Evolutionary conservation across 768 basidiomycete genomes (phyloP).

Genomic region (Lactarius tabidus): DNA sequence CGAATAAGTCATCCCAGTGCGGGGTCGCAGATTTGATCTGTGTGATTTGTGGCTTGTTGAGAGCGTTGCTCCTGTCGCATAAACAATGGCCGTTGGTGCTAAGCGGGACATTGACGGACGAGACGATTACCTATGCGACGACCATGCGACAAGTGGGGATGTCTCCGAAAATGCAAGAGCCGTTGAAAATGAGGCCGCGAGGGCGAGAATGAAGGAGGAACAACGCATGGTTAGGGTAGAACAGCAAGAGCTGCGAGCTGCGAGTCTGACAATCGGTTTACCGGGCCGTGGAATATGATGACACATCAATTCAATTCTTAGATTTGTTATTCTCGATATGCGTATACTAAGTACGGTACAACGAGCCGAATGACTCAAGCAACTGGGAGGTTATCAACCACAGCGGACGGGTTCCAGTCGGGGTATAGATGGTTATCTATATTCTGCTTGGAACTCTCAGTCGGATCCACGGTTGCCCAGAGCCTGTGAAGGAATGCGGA

Average conservation of each 20-base stretch:
- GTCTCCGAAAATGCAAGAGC: conserved; percentile 60
- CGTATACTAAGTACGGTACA: not conserved
- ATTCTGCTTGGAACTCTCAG: not conserved
- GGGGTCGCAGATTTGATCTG: conserved; percentile 16
- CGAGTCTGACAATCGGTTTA: not conserved
- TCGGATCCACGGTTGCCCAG: not conserved
- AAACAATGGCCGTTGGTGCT: not conserved
- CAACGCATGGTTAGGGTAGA: conserved; percentile 39
- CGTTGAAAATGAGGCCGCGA: conserved; percentile 42
- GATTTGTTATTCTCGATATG: not conserved
- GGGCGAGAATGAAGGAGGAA: conserved; percentile 42
- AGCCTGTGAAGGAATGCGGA: not conserved
- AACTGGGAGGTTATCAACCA: conserved; percentile 15
- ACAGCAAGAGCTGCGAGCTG: not conserved
- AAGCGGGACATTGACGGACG: not conserved
- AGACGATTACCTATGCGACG: conserved; percentile 52
- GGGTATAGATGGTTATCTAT: conserved; percentile 23
- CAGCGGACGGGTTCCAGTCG: conserved; percentile 25
- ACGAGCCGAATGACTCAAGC: not conserved
- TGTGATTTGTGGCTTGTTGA: conserved; percentile 32
- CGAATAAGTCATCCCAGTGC: conserved; percentile 34
- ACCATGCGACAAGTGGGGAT: conserved; percentile 66
- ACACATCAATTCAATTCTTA: not conserved
- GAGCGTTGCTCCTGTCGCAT: conserved; percentile 43
- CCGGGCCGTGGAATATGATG: not conserved